These are phyloP conservation scores for Cladosporium velox DNA, from an alignment of 2,329 filamentous ascomycete genomes.

Conservation along the genomic window DNA sequence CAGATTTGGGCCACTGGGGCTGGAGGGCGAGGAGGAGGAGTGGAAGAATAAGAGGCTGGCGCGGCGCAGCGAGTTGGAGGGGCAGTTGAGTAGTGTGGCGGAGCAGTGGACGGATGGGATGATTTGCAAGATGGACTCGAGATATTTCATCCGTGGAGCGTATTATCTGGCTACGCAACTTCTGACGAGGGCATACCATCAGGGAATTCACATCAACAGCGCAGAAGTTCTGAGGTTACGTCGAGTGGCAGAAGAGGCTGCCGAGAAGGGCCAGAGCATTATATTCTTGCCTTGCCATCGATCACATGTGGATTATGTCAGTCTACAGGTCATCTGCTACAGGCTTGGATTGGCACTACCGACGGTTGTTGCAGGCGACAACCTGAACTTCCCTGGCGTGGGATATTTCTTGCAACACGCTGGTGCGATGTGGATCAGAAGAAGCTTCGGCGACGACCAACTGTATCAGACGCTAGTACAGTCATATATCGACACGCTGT, in stretches of 20 bases:
- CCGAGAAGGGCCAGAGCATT: conserved; percentile 87
- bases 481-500: conserved; percentile 87
- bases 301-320: conserved; percentile 95
- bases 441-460: conserved; percentile 88
- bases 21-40: conserved; percentile 53
- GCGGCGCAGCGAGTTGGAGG: conserved; percentile 61
- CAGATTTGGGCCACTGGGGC: conserved; percentile 55
- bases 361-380: conserved; percentile 92
- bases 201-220: conserved; percentile 93
- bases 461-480: conserved; percentile 93
- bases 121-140: conserved; percentile 88
- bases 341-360: conserved; percentile 84
- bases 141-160: conserved; percentile 77
- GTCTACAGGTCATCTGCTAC: conserved; percentile 93
- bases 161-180: conserved; percentile 90
- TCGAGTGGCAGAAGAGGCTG: conserved; percentile 78
- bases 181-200: conserved; percentile 89
- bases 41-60: conserved; percentile 54
- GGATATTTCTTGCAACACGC: conserved; percentile 91
- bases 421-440: conserved; percentile 94
- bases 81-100: conserved; percentile 74
- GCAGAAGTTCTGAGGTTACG: conserved; percentile 85
- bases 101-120: conserved; percentile 88
- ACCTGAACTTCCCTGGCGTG: conserved; percentile 89
- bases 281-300: conserved; percentile 94